Evolutionary conservation across 495 filamentous ascomycete genomes (phyloP).

Genomic region (Pseudomonodictys pantanalensis): DNA sequence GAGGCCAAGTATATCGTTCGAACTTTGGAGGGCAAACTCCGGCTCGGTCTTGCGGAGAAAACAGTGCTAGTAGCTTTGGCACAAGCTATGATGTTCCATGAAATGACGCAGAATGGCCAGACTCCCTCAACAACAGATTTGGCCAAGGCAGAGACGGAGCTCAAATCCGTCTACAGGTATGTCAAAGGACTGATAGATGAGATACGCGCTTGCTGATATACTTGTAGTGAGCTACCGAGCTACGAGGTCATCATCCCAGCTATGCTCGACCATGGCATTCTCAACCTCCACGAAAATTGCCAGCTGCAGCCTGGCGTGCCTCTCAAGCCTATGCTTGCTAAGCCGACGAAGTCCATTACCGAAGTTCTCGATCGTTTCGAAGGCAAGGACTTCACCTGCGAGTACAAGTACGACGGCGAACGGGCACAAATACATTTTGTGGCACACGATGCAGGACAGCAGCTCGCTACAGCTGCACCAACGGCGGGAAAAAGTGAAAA

Average conservation of each 20-base stretch:
- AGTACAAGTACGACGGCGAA: conserved; percentile 98
- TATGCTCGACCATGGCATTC: conserved; percentile 81
- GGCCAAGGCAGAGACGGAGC: conserved; percentile 73
- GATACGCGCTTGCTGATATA: conserved; percentile 3
- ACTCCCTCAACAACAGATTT: conserved; percentile 69
- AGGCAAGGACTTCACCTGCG: conserved; percentile 91
- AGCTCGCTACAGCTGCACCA: conserved; percentile 55
- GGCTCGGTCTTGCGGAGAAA: conserved; percentile 87
- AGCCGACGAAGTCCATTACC: conserved; percentile 97
- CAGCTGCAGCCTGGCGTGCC: conserved; percentile 92
- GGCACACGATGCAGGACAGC: conserved; percentile 68
- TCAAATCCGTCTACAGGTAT: conserved; percentile 89
- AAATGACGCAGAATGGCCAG: conserved; percentile 65
- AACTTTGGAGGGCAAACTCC: conserved; percentile 88
- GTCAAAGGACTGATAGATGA: conserved; percentile 12
- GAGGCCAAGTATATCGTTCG: conserved; percentile 93
- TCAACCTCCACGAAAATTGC: conserved; percentile 76
- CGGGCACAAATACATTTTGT: conserved; percentile 97
- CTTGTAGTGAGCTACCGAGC: conserved; percentile 76
- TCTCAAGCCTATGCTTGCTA: conserved; percentile 97
- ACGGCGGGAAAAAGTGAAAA: conserved; percentile 56
- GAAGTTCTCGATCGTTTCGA: conserved; percentile 98
- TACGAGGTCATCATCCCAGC: conserved; percentile 93
- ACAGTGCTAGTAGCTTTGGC: conserved; percentile 85
- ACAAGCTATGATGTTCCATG: conserved; percentile 82